Base-by-base conservation (phyloP, 257 asterid genomes). In the Solanum habrochaites region DNA sequence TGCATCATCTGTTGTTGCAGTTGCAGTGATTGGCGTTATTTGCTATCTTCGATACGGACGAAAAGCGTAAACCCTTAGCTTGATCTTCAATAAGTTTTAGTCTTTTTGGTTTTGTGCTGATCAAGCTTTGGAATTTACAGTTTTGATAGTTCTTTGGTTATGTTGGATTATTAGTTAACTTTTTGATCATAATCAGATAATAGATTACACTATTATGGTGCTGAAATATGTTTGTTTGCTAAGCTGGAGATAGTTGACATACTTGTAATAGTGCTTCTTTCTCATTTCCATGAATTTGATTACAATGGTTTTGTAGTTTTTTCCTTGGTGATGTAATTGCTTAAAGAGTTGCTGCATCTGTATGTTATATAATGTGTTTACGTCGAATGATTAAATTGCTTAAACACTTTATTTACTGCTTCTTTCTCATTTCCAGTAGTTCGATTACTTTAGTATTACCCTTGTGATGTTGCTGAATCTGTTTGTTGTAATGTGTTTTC, bases 1-100 rank as follows among this genome's bases (percentile, higher is more conserved):
- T 31, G 94, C 93, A 39, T 91, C 96, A 12, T 52, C 93, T 14
- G 74, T 91, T 85, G 90, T 93, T 88, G 94, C 93, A 35, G 86
- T 90, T 82, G 92, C 90, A 69, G 92, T 86, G 43, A 7, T 89
- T 58, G 94, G 98, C 9, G 87, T 84, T 18, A 87, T 82, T 3
- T 92, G 88, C 91, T 94, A 91, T 91, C 85, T 92, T 90, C 85
- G 23, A 90, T 89, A 85, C 89, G 85, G 92, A 88, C 87, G 90
- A 91, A 85, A 49, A 62, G 83, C 6, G 37, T 45, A 69, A 85
- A 32, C 87, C 42, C 86, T 25, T 66, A 27, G 80, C 75, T 37
- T 60, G 43, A 31, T 80, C 42, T 80, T 80, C 4, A 83, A 23
- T 35, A 88, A 85, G 75, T 85, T 87, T 27, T 86, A 89, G 88